Evolutionary conservation across 1,284 basidiomycete genomes (phyloP).

Genomic region (Puccinia novopanici): DNA sequence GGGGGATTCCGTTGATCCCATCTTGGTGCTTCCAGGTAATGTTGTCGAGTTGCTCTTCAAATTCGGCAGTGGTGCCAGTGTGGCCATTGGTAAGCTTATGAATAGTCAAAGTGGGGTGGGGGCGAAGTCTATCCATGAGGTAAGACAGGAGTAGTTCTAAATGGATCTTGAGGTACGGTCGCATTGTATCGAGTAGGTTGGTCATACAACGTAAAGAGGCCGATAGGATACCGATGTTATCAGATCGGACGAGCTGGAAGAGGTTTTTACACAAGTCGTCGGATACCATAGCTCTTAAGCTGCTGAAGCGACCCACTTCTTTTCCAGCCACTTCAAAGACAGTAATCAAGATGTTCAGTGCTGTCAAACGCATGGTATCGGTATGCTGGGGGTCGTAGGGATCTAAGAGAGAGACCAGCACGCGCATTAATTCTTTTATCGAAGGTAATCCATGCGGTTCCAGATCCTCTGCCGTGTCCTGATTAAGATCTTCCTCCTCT

Average conservation of each 20-base stretch:
- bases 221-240: conserved; percentile 77
- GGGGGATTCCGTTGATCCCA: conserved; percentile 52
- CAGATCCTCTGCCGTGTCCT: conserved; percentile 52
- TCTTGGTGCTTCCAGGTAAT: conserved; percentile 55
- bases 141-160: conserved; percentile 93
- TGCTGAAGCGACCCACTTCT: conserved; percentile 69
- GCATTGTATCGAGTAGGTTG: conserved; percentile 84
- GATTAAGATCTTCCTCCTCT: conserved; percentile 55
- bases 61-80: conserved; percentile 56
- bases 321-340: conserved; percentile 82
- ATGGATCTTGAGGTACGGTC: conserved; percentile 86
- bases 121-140: conserved; percentile 79
- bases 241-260: conserved; percentile 88
- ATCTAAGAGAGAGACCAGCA: conserved; percentile 91
- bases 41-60: conserved; percentile 55
- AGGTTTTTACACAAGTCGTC: conserved; percentile 94
- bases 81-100: conserved; percentile 54
- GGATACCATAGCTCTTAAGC: conserved; percentile 71
- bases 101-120: conserved; percentile 56
- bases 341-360: conserved; percentile 83
- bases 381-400: conserved; percentile 93
- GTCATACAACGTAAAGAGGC: conserved; percentile 80
- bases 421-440: conserved; percentile 86
- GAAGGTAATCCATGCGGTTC: conserved; percentile 82
- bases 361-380: conserved; percentile 88